Percentiles rank a stretch among this genome's conserved stretches.
Conservation (phyloP, 257 asterid species). For the Solanum chmielewskii region DNA sequence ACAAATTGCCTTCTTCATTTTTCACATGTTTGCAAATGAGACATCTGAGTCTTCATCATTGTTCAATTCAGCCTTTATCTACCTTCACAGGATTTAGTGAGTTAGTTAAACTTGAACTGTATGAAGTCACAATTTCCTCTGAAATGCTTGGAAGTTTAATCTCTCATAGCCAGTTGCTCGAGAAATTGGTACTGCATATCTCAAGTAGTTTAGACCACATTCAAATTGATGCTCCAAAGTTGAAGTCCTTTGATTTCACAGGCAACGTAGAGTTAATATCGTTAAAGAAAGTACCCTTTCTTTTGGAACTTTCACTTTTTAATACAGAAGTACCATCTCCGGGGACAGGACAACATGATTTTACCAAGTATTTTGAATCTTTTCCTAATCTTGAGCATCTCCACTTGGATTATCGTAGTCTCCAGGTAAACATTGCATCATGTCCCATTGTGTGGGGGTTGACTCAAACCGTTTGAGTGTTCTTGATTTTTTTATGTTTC, state of each 20-base stretch:
- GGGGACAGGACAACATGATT: neutral
- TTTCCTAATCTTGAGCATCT: constrained; percentile 3
- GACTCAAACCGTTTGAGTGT: neutral
- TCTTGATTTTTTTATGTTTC: neutral
- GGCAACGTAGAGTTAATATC: neutral
- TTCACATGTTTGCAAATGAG: neutral
- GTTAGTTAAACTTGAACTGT: neutral
- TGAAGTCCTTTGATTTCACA: neutral
- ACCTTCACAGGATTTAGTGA: neutral
- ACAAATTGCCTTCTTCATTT: neutral
- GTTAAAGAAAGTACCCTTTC: neutral
- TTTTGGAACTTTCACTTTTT: neutral
- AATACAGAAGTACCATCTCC: neutral
- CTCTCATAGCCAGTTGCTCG: neutral
- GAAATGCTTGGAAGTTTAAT: neutral
- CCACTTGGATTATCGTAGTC: neutral
- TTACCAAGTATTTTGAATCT: neutral
- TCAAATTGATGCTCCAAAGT: neutral
- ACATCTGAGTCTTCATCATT: neutral
- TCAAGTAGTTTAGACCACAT: neutral
- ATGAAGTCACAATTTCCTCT: neutral
- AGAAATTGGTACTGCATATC: neutral
- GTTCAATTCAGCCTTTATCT: neutral
- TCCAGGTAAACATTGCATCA: neutral
- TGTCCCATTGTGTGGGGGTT: neutral